Evolutionary conservation across 768 basidiomycete species (phyloP), one percentile per base, ranked within the genome.

Genomic region (Lyophyllum shimeji): DNA sequence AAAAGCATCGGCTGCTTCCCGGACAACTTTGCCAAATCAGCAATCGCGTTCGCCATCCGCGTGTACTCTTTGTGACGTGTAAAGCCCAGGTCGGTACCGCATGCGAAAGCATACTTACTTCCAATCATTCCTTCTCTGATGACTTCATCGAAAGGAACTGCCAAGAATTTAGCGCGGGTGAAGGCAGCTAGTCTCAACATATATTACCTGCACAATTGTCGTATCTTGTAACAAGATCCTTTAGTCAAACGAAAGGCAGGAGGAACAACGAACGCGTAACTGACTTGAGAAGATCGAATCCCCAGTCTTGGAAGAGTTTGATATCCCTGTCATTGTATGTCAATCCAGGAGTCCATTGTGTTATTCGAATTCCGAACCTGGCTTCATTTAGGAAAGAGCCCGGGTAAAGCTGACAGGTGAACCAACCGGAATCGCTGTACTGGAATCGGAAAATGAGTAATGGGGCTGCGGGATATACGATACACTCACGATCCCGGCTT

Each of bases 241-340:
- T 15, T n/a, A 18, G 40, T 55, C 40, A 58, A 21, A 7, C 24
- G 7, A n/a, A 1, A 20, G 15, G 4, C 20, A 20, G 21, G 7
- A 5, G 7, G 21, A 12, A 15, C 25, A 3, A 3, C 12, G 17
- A 18, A 24, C 8, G 31, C 49, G 42, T 55, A 17, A 59, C 78
- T 34, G 50, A 85, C 85, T 87, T 87, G 49, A 87, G 74, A 59
- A 84, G 83, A 66, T 87, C 82, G 51, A 87, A 86, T 12, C 85
- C 84, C 86, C 86, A 87, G 27, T 82, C 75, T 46, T 79, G 77
- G 69, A 87, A 87, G 5, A 78, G 71, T 58, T 76, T 77, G 11
- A 74, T 74, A 60, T 87, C 85, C 31, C 83, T 80, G 37, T 64
- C 54, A 67, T 46, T 29, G 11, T 21, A 20, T 34, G 43, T 39